A percentile compares a stretch with the other conserved stretches of the same genome.
phyloP scores from a whole-genome alignment of 768 basidiomycete species.

The Nidularia sp. region DNA sequence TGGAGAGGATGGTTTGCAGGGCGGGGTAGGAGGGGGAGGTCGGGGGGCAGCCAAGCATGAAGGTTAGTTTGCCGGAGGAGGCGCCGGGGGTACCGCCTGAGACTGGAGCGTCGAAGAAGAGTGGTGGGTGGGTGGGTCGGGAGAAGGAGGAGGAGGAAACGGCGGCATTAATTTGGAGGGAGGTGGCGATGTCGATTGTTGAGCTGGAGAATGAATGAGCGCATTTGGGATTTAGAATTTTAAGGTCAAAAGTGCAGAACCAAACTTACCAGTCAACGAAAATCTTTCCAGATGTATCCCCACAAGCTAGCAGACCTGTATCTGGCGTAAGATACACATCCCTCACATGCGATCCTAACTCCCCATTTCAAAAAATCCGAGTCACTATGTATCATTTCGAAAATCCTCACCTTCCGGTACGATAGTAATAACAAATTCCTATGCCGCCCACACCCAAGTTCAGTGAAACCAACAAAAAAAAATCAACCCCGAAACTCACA shows the following conservation, averaged over 20 bases:
- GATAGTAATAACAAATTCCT: conserved; percentile 36
- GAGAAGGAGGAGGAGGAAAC: conserved; percentile 17
- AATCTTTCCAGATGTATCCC: conserved; percentile 28
- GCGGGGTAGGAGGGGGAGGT: conserved; percentile 25
- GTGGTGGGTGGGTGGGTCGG: conserved; percentile 6
- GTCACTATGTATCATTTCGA: not conserved
- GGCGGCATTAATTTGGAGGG: conserved; percentile 23
- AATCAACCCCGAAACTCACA: conserved; percentile 15
- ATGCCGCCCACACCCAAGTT: not conserved
- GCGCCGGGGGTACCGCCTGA: conserved; percentile 39
- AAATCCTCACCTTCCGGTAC: conserved; percentile 31
- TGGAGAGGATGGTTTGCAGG: conserved; percentile 25
- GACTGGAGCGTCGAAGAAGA: conserved; percentile 38
- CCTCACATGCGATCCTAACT: conserved; percentile 30
- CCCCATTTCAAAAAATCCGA: not conserved
- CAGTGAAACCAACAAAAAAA: too few relatives aligned
- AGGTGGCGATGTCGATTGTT: conserved; percentile 37
- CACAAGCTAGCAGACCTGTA: conserved; percentile 27
- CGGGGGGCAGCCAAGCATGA: conserved; percentile 33
- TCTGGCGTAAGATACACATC: conserved; percentile 29
- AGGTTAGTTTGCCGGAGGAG: conserved; percentile 29
- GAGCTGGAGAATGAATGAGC: conserved; percentile 19
- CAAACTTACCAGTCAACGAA: conserved; percentile 35
- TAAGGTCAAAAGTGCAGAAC: not conserved
- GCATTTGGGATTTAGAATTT: not conserved